Conservation (phyloP, 768 basidiomycete species). For the Lactifluus rugatus region DNA sequence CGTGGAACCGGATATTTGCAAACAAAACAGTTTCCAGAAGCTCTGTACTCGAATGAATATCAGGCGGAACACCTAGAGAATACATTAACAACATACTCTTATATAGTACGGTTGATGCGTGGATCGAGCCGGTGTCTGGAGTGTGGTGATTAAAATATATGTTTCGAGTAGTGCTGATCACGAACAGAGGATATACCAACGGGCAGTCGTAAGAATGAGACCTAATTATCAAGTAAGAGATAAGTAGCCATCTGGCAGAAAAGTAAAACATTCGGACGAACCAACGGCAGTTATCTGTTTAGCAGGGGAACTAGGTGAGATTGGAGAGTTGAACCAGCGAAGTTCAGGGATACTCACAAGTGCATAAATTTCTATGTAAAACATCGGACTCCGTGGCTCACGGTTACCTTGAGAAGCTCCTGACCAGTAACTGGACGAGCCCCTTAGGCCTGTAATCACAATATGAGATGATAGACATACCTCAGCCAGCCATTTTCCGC, state of each 20-base stretch:
- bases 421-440: constrained; percentile 31
- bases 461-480: constrained; percentile 14
- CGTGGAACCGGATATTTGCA: constrained; percentile 86
- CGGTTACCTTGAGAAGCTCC: constrained; percentile 23
- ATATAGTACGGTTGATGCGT: constrained; percentile 70
- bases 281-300: constrained; percentile 7
- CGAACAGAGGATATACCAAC: constrained; percentile 67
- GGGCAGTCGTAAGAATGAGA: constrained; percentile 45
- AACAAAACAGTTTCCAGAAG: constrained; percentile 76
- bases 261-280: neutral
- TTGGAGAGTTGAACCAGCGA: neutral
- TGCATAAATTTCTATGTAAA: constrained; percentile 67
- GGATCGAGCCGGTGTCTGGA: constrained; percentile 66
- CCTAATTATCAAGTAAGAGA: constrained; percentile 28
- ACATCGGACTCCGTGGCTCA: constrained; percentile 29
- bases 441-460: neutral
- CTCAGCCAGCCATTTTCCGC: constrained; percentile 40
- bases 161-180: constrained; percentile 8
- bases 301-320: neutral
- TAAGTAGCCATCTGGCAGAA: neutral
- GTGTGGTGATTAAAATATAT: constrained; percentile 11
- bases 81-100: constrained; percentile 34
- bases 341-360: constrained; percentile 30
- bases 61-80: neutral
- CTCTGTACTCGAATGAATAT: constrained; percentile 25